Base-by-base conservation (phyloP, 805 yeast genomes). In the Saccharomycopsis selenospora region DNA sequence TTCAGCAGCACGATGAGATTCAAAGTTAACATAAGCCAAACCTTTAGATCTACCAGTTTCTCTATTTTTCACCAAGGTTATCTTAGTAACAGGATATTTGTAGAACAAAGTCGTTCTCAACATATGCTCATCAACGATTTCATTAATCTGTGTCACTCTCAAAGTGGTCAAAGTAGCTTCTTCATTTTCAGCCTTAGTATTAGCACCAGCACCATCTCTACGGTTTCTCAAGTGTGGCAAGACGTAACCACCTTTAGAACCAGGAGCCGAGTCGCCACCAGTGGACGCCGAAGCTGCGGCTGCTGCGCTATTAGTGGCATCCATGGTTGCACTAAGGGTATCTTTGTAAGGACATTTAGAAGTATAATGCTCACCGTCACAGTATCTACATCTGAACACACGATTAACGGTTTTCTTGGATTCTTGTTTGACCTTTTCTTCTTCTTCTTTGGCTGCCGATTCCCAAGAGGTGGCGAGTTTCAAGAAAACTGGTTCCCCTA, bases 41-140 rank as follows among this genome's bases (percentile, higher is more conserved):
- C 99, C 99, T 70, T 88, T 85, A 41, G 96, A 85, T 67, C 82
- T 83, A 56, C 95, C 93, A 24, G 98, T 93, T 60, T 85, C 95
- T 70, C 88, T 84, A 70, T 89, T 86, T 72, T 86, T 85, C 52
- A 89, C 89, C 51, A 93, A 74, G 55, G 84, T 83, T 57, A 85
- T 85, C 70, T 96, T 84, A 18, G 45, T 42, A 18, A 53, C 14
- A 59, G 79, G 95, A 72, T 72, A 82, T 65, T 70, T 77, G 55
- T 73, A 77, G 60, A 82, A 74, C 60, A 93, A 77, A 63, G 82
- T 82, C 58, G 70, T 71, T 61, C 90, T 79, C 59, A 93, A 69
- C 69, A 80, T 82, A 55, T 79, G 83, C 66, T 93, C 98, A 61
- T 79, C 80, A 50, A 89, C 91, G 59, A 78, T 75, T 59, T 82